These are phyloP conservation scores for Datisca glomerata DNA, from an alignment of 306 rosid species.

Conservation along the genomic window DNA sequence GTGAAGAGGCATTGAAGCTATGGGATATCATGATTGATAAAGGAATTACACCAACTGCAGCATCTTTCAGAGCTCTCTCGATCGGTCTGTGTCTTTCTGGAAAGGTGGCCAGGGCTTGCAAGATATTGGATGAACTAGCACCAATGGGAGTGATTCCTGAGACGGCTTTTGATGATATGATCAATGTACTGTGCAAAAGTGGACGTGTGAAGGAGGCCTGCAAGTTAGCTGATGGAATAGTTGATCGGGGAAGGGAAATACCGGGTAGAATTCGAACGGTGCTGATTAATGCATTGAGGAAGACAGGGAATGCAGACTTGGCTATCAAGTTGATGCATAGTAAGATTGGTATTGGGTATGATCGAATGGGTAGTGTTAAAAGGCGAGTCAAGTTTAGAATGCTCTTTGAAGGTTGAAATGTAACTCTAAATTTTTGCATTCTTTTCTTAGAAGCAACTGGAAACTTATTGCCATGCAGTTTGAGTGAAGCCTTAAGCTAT, in stretches of 20 bases:
- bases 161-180: slow-evolving; percentile 74
- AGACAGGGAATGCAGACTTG: slow-evolving; percentile 66
- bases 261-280: slow-evolving; percentile 66
- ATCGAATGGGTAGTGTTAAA: slow-evolving; percentile 58
- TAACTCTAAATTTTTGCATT: background rate
- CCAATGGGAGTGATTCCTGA: slow-evolving; percentile 76
- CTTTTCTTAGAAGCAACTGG: background rate
- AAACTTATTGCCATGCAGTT: background rate
- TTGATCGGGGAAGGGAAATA: slow-evolving; percentile 79
- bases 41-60: slow-evolving; percentile 70
- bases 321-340: slow-evolving; percentile 85
- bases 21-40: slow-evolving; percentile 82
- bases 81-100: slow-evolving; percentile 76
- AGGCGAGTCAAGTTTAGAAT: slow-evolving; percentile 67
- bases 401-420: slow-evolving; percentile 26
- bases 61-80: slow-evolving; percentile 77
- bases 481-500: background rate
- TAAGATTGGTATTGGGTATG: slow-evolving; percentile 90
- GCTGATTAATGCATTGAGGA: slow-evolving; percentile 74
- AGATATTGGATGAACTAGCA: slow-evolving; percentile 76
- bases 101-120: slow-evolving; percentile 82
- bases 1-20: slow-evolving; percentile 65
- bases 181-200: slow-evolving; percentile 60
- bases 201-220: slow-evolving; percentile 78
- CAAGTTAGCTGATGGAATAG: slow-evolving; percentile 88